Evolutionary conservation across 2,329 filamentous ascomycete species (phyloP), one percentile per base, ranked within the genome.

Genomic region (Juglanconis oblonga): DNA sequence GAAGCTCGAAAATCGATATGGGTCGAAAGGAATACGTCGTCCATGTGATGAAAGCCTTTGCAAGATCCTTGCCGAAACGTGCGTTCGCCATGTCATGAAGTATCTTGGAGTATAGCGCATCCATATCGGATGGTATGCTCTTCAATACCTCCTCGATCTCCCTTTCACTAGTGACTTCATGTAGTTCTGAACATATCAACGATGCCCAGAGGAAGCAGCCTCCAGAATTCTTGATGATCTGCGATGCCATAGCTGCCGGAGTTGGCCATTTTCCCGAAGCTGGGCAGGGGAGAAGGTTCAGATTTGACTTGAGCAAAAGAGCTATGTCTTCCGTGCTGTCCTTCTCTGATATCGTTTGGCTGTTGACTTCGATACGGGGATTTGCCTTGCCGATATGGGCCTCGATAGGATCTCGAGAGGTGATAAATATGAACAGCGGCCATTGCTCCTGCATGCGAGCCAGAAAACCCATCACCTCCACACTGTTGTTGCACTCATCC

Each of bases 171-270:
- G 68, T 66, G 3, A 65, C 70, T n/a, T 67, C 56, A 7, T 65
- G 65, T 3, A 73, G 58, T 29, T 72, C 68, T 7, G 54, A 57
- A 4, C 67, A 62, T 1, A 73, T 63, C 1, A 73, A 48, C 6
- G 63, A 62, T 0, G 68, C 70, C 71, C 71, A 73, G 2, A 72
- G 58, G 51, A 74, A 74, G 38, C 66, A 71, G 1, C 71, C 71
- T 0, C 50, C 54, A 0, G 71, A 69, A 6, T 66, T 68, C 5
- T 59, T 33, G 3, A 71, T 54, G 33, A 73, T 70, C 5, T 63
- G 57, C 1, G 61, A 52, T 1, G 63, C 62, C 24, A 68, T 64
- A 3, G 59, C 54, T 17, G 44, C 49, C 3, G 48, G 29, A 31
- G 32, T 60, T 8, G 58, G 58, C 58, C 58, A 60, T 33, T n/a